Conservation (phyloP, 768 basidiomycete species). For the Clitopilus hobsonii region DNA sequence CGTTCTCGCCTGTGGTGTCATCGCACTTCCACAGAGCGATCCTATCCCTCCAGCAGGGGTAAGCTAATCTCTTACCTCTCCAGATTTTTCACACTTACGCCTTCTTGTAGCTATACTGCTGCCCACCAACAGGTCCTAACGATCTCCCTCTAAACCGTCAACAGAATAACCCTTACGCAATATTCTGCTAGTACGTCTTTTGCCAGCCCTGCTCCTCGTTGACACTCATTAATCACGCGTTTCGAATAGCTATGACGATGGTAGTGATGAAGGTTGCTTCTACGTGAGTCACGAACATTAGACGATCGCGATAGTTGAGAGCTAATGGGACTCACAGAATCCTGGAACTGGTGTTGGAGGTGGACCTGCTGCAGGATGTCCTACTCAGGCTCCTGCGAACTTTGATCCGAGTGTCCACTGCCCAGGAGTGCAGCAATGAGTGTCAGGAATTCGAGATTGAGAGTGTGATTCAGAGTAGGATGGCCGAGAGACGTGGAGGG, state of each 20-base stretch:
- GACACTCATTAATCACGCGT: background rate
- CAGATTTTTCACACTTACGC: background rate
- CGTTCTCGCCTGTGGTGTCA: background rate
- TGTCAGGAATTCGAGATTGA: no score
- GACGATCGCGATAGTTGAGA: no score
- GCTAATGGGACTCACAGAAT: no score
- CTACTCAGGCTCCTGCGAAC: no score
- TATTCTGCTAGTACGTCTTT: conserved; percentile 14
- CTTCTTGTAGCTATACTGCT: conserved; percentile 11
- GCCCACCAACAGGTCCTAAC: conserved; percentile 12
- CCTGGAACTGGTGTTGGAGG: no score
- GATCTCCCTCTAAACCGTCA: conserved; percentile 11
- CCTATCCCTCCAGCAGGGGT: conserved; percentile 6
- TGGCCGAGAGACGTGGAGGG: no score
- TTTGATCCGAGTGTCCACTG: no score
- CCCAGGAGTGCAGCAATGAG: no score
- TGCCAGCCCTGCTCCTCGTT: background rate
- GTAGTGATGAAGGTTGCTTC: conserved; percentile 9
- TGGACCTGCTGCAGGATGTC: no score
- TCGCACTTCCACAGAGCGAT: background rate
- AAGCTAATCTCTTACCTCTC: background rate
- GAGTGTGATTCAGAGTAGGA: no score
- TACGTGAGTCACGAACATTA: conserved; percentile 8
- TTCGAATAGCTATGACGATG: conserved; percentile 5
- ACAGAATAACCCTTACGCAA: conserved; percentile 11